A percentile compares a stretch with the other conserved stretches of the same genome.
These are phyloP conservation scores for Beauveria bassiana DNA, from an alignment of 2,329 filamentous ascomycete genomes.

Conservation along the genomic window DNA sequence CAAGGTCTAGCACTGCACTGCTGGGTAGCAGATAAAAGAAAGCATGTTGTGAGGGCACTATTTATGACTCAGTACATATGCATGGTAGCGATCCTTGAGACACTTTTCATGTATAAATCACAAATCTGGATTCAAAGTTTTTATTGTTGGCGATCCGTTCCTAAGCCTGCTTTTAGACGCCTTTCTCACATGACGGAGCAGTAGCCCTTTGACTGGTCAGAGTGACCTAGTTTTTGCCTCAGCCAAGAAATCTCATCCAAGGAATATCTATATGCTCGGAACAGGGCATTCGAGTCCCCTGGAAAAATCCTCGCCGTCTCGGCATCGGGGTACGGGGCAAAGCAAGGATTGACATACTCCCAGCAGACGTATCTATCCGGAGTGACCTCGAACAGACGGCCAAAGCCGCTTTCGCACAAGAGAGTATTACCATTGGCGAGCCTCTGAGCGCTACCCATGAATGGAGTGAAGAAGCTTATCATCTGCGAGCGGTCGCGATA, in stretches of 20 bases:
- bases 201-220: not conserved
- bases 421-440: constrained; percentile 21
- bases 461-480: constrained; percentile 23
- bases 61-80: too few species aligned
- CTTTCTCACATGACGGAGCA: too few species aligned
- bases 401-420: constrained; percentile 22
- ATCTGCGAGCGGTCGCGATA: constrained; percentile 23
- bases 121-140: too few species aligned
- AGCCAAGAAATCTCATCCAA: constrained; percentile 23
- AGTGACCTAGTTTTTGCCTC: constrained; percentile 1
- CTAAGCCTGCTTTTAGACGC: too few species aligned
- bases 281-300: constrained; percentile 22
- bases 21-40: too few species aligned
- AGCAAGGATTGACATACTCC: constrained; percentile 24
- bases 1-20: too few species aligned
- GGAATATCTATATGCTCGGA: constrained; percentile 21
- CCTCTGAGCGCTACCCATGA: constrained; percentile 24
- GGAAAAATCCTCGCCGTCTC: constrained; percentile 20
- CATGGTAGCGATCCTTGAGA: too few species aligned
- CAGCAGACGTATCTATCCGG: constrained; percentile 21
- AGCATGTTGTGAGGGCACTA: too few species aligned
- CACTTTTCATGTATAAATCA: too few species aligned
- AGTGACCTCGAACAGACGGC: constrained; percentile 21
- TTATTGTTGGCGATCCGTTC: too few species aligned
- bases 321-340: constrained; percentile 19